Evolutionary conservation across 768 basidiomycete species (phyloP), one percentile per base, ranked within the genome.

Genomic region (Pleurotus tuber-regium): DNA sequence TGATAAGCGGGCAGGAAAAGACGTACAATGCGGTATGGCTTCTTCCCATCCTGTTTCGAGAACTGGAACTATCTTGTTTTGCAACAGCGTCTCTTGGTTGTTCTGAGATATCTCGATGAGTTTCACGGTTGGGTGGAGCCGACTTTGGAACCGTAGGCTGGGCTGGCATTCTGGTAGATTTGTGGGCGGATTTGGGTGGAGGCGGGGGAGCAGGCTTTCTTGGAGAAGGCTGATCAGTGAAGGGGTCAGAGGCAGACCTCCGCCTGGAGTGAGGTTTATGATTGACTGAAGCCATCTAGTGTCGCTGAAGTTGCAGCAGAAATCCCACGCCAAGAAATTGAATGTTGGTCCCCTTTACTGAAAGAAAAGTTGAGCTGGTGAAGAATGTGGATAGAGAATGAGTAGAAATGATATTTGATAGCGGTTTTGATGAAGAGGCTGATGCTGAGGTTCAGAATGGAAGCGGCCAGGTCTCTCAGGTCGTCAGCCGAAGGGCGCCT

Each of bases 1-100:
- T 43, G 46, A 51, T 24, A 38, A 36, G 43, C 26, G 38, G 51
- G 50, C 55, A 52, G 52, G n/a, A 54, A 61, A 54, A 28, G 44
- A 75, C 76, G 54, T 63, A 80, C 79, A 70, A 66, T 57, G 75
- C 59, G 31, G 85, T 86, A 60, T 84, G 79, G 57, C 79, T 83
- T 55, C 87, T 78, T 57, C 69, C 73, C 41, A 80, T 68, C 61
- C 80, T 80, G 57, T 75, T 72, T 46, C 81, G 66, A 50, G 72
- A 57, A 40, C 72, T 72, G 24, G 70, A 59, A 33, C 75, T 66
- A 38, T 59, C 57, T 36, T 57, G 61, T 18, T 70, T 64, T 43
- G 86, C 68, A 19, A 87, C 84, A 43, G 87, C 84, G 54, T 90
- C 85, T 57, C 82, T 76, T 57, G 88, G 80, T 36, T 86, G 80